Evolutionary conservation across 1,284 basidiomycete species (phyloP), one percentile per base, ranked within the genome.

Genomic region (Polyporus tsugae): DNA sequence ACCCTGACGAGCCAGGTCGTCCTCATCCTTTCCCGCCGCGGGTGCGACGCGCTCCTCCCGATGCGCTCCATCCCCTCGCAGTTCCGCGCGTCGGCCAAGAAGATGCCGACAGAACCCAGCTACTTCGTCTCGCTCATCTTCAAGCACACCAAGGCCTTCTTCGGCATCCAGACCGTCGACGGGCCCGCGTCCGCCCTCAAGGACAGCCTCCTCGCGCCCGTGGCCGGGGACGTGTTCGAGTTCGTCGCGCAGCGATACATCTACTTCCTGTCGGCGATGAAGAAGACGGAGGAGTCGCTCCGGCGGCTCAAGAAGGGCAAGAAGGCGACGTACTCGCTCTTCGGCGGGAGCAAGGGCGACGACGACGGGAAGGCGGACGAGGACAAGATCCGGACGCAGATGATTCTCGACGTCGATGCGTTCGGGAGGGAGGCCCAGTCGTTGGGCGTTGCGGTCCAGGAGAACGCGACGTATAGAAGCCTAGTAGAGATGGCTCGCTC

Each of bases 11-110:
- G 79, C 22, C 90, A 93, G 70, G 88, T 96, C 64, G 79, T 93
- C n/a, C 76, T 82, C 5, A 90, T 97, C 65, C 82, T 99, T 29
- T 88, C 89, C 6, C 87, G 89, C 62, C 89, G 95, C 15, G 95
- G 92, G 72, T 91, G 90, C 70, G 96, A 98, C 73, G 91, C 94
- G 3, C 86, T 99, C 53, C 88, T 94, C 44, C 90, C 94, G 11
- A 94, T 98, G 60, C 89, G 95, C 59, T 94, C 94, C 0, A 94
- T 98, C 73, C 94, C 95, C 0, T 92, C 92, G 0, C 94, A 95
- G 73, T 94, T 95, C 74, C 87, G 95, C 63, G 92, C 92, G 0
- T 74, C 77, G 22, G 91, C 87, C 77, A 93, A 91, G 76, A 86
- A 87, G 29, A 80, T 83, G 72, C 89, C 92, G 0, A 86, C 86